Conservation (phyloP, 2,329 filamentous ascomycete genomes). For the Fusarium sarcochroum region DNA sequence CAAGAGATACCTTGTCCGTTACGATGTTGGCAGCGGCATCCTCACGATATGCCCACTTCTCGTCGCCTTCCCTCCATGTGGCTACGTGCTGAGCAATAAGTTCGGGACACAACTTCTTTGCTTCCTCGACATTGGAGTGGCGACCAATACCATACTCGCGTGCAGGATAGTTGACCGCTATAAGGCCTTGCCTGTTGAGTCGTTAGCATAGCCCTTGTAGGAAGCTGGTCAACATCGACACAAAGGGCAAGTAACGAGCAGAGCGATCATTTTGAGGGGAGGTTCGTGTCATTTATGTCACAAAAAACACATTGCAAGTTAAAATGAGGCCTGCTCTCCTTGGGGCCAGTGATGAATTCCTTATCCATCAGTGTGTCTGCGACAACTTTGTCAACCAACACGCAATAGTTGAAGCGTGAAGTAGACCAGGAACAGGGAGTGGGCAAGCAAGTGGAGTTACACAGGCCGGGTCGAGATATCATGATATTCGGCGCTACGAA, state of each 20-base stretch:
- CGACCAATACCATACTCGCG: slow-evolving; percentile 83
- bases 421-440: background rate
- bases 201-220: slow-evolving; percentile 30
- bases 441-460: background rate
- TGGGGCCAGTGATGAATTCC: background rate
- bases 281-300: background rate
- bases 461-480: background rate
- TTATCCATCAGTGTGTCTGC: background rate
- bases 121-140: slow-evolving; percentile 84
- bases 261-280: background rate
- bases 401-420: background rate
- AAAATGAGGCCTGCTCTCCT: slow-evolving; percentile 2
- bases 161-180: slow-evolving; percentile 96
- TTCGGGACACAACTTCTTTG: slow-evolving; percentile 86
- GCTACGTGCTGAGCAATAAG: slow-evolving; percentile 93
- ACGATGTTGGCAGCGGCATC: slow-evolving; percentile 84
- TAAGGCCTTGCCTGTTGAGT: slow-evolving; percentile 80
- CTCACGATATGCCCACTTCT: slow-evolving; percentile 90
- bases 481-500: background rate
- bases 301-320: background rate
- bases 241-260: background rate
- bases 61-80: slow-evolving; percentile 93
- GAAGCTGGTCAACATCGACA: background rate
- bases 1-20: slow-evolving; percentile 93
- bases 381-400: slow-evolving; percentile 9